Evolutionary conservation across 176 grass and related monocot genomes (phyloP).

Genomic region (Saccharum spontaneum): DNA sequence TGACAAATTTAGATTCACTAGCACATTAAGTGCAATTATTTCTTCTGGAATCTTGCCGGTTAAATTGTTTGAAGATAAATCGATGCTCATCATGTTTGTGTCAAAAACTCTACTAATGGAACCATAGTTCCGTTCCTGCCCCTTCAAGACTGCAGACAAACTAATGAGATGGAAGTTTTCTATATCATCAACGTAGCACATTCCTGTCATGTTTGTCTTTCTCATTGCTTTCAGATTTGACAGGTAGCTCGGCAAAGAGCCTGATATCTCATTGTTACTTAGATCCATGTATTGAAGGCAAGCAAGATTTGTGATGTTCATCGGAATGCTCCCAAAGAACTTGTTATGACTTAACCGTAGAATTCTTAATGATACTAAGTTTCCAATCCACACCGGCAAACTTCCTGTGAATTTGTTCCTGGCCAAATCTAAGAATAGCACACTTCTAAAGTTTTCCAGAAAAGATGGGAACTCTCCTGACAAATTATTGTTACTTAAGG

Average conservation of each 20-base stretch:
- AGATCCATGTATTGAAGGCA: constrained; percentile 37
- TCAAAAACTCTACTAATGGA: neutral
- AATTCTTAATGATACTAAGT: neutral
- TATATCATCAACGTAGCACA: neutral
- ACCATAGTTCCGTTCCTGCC: neutral
- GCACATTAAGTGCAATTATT: neutral
- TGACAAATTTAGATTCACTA: constrained; percentile 37
- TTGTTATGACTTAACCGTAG: constrained; percentile 40
- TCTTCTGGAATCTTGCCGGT: constrained; percentile 27
- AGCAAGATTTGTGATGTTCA: constrained; percentile 1
- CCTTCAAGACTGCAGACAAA: constrained; percentile 9
- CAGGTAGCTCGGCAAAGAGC: neutral
- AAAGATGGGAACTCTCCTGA: neutral
- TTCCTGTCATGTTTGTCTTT: neutral
- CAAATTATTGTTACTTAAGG: neutral
- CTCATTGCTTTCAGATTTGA: neutral
- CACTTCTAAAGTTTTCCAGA: neutral
- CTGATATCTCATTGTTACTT: constrained; percentile 31
- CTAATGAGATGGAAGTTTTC: neutral
- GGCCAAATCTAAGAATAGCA: neutral
- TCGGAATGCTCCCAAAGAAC: constrained; percentile 42
- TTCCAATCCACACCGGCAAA: constrained; percentile 5
- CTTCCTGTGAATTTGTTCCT: neutral
- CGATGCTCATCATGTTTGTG: neutral
- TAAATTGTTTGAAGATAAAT: constrained; percentile 41